Evolutionary conservation across 1,284 basidiomycete genomes (phyloP).

Genomic region (Inonotus obliquus): DNA sequence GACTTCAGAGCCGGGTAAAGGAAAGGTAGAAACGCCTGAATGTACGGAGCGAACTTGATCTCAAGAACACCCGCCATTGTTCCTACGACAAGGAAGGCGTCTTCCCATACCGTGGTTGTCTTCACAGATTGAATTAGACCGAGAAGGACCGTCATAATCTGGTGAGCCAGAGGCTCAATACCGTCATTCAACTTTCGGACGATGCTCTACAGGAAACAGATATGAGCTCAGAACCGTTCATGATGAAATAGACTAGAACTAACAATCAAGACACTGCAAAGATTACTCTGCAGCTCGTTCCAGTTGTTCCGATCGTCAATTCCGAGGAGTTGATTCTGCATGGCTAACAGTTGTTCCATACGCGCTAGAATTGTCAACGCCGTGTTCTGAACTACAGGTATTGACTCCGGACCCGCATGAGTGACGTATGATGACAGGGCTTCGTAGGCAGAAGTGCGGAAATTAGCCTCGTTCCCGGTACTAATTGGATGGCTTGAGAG

Average conservation of each 20-base stretch:
- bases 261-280: conserved; percentile 89
- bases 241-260: neutral
- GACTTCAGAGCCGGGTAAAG: conserved; percentile 88
- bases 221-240: conserved; percentile 5
- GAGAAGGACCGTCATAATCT: conserved; percentile 92
- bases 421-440: conserved; percentile 86
- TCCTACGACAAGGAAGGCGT: conserved; percentile 95
- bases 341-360: conserved; percentile 83
- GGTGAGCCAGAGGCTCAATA: conserved; percentile 86
- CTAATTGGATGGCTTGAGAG: conserved; percentile 34
- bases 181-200: conserved; percentile 81
- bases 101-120: conserved; percentile 94
- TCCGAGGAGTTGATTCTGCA: conserved; percentile 93
- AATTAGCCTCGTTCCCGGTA: conserved; percentile 85
- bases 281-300: conserved; percentile 96
- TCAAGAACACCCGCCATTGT: conserved; percentile 86
- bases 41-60: conserved; percentile 81
- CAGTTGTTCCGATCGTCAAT: conserved; percentile 97
- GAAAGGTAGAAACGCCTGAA: conserved; percentile 86
- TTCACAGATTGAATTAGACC: conserved; percentile 86
- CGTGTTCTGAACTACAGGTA: conserved; percentile 81
- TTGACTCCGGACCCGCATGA: conserved; percentile 78
- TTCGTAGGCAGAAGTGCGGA: conserved; percentile 94
- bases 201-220: conserved; percentile 51
- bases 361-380: conserved; percentile 78